Evolutionary conservation across 306 rosid species (phyloP).

Genomic region (Hippophae rhamnoides): DNA sequence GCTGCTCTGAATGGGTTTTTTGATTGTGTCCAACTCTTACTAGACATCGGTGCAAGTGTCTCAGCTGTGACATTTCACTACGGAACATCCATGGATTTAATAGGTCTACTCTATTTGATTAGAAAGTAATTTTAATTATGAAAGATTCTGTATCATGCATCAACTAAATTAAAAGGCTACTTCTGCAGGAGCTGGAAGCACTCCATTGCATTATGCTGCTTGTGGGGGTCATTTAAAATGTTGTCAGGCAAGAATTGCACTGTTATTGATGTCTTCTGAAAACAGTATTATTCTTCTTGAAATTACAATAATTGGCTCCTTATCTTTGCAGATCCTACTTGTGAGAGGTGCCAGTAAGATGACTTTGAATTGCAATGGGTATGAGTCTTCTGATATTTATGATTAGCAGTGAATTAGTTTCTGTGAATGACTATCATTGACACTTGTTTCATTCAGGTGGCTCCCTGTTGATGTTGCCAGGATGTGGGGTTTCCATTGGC

Average conservation of each 20-base stretch:
- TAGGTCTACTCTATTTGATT: conserved; percentile 38
- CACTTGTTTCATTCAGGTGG: conserved; percentile 47
- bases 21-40: conserved; percentile 85
- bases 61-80: conserved; percentile 70
- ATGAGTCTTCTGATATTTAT: conserved; percentile 12
- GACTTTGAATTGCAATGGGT: conserved; percentile 93
- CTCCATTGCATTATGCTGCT: conserved; percentile 96
- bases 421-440: conserved; percentile 15
- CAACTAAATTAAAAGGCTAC: conserved; percentile 7
- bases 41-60: conserved; percentile 69
- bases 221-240: conserved; percentile 95
- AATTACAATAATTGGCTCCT: conserved; percentile 16
- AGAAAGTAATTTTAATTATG: conserved; percentile 2
- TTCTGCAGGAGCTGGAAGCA: conserved; percentile 87
- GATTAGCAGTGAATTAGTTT: conserved; percentile 9
- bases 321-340: conserved; percentile 59
- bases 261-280: neutral
- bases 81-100: conserved; percentile 93
- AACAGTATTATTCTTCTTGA: conserved; percentile 7
- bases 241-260: conserved; percentile 69
- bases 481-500: conserved; percentile 99
- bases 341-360: conserved; percentile 69
- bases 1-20: conserved; percentile 82
- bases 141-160: conserved; percentile 16
- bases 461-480: conserved; percentile 91